Base-by-base conservation (phyloP, 192 early-diverging fungal species). In the Blastocladiella britannica region DNA sequence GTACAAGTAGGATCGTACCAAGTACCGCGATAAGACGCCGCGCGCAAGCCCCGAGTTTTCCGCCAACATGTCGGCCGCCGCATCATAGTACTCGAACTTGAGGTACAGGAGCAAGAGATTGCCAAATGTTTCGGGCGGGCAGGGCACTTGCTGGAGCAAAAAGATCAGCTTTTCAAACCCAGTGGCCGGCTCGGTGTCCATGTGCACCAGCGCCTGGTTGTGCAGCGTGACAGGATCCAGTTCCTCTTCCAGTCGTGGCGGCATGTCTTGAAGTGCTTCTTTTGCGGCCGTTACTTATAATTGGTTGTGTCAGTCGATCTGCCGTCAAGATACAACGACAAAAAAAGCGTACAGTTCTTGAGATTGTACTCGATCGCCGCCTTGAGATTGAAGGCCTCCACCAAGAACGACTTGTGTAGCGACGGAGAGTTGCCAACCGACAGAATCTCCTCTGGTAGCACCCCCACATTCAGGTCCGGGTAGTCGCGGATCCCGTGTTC, bases 341-440 rank as follows among this genome's bases (percentile, higher is more conserved):
- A 28, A 47, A 15, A 31, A 18, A n/a, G 28, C 60, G n/a, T 62
- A 78, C 76, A 62, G 62, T 80, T 80, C 53, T 74, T 74, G 24
- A 80, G 65, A 27, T 79, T 71, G 59, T 79, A 80, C 59, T 80
- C 78, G 47, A 80, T 80, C 0, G 78, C 78, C 6, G 78, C 78
- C 67, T 80, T 80, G 18, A 80, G 67, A 59, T 80, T 80, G 62
- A 80, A 80, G 0, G 76, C 78, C 60, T 80, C 78, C 28, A 80
- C 60, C 12, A 80, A 59, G 53, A 70, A 79, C 24, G 76, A 76
- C 58, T 80, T 73, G 65, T 80, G 78, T 28, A 80, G 64, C 18
- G 72, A 27, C 57, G 72, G 74, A 24, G 73, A 71, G 68, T 80
- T 80, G 20, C 76, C 76, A 18, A 80, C 78, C 52, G 70, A 76